Base-by-base conservation (phyloP, 805 yeast genomes). In the Starmera caribaea region DNA sequence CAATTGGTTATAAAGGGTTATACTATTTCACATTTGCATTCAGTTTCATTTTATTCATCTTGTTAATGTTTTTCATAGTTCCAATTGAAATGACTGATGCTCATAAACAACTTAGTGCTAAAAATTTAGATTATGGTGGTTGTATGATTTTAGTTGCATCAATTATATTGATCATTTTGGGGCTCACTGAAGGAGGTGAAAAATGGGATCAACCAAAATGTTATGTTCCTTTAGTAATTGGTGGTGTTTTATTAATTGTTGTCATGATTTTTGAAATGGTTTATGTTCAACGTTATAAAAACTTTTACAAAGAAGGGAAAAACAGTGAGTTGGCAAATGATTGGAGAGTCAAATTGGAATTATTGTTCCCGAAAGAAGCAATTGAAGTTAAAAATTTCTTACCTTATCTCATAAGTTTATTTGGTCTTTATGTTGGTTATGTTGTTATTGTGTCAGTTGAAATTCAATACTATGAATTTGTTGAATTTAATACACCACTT, bases 181-280 rank as follows among this genome's bases (percentile, higher is more conserved):
- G 73, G 0, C 52, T 70, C 35, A 68, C 71, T 0, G 66, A 68
- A 45, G 73, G 70, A 16, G 74, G 73, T 24, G 59, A 57, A 6
- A 49, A 52, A 1, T 71, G 75, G 74, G 52, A 53, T 3, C 40
- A 55, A 2, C 66, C 74, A 1, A 49, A 54, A 14, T 64, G 66
- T 1, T 68, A 68, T 43, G 68, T 66, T 13, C 61, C 74, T 0
- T 42, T 70, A 1, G 51, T 63, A 2, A 41, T 70, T 38, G 74
- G 74, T 1, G 37, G 61, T 11, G 16, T 63, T 3, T 38, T 62
- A n/a, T 36, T 65, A 4, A 14, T 54, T 8, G 28, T 38, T 5
- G 57, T 52, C 32, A 45, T 59, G 24, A 16, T 54, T 5, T 62
- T 54, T 50, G 74, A 69, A 47, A 42, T 45, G 10, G 44, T 41